Base-by-base conservation (phyloP, 2,329 filamentous ascomycete genomes). In the Fusarium sp. region DNA sequence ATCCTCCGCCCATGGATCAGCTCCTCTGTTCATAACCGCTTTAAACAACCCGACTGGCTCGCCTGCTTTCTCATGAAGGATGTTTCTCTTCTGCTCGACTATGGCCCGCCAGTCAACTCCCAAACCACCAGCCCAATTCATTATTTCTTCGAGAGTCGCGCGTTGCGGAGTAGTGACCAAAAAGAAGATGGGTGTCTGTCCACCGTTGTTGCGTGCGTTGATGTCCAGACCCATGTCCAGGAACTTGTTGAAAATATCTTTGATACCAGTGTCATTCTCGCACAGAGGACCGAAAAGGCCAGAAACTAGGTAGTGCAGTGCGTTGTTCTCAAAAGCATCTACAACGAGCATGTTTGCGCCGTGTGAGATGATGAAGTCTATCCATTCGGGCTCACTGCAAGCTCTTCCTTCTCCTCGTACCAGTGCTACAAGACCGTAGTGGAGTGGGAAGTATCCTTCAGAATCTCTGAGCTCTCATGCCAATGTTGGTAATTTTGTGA, bases 181-280 rank as follows among this genome's bases (percentile, higher is more conserved):
- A 11, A 52, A 57, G 19, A 72, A 67, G 5, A 23, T 31, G 1
- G 69, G 70, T 6, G 66, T 63, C 25, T 68, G 53, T 0, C 63
- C 69, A n/a, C 55, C 51, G 2, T 62, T 52, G 41, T 72, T 72
- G 13, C 69, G 25, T 16, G 53, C 30, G 44, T 72, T 72, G 2
- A 72, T 51, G 25, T 70, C 55, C 4, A 70, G 42, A 19, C 63
- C 67, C 41, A 57, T 13, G 4, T 58, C 21, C 16, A 54, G 39
- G 23, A 70, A 64, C 2, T 45, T 30, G 21, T 53, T 30, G 23
- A 71, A 70, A 6, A 37, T 12, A 14, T 13, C 19, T 34, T n/a
- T 37, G 18, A 14, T 39, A 26, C 51, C 6, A 25, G n/a, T 16
- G 3, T 10, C 37, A 5, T 6, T 23, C 11, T 23, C 48, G 8